Conservation (phyloP, 2,329 filamentous ascomycete species). For the Fusarium pseudoanthophilum region DNA sequence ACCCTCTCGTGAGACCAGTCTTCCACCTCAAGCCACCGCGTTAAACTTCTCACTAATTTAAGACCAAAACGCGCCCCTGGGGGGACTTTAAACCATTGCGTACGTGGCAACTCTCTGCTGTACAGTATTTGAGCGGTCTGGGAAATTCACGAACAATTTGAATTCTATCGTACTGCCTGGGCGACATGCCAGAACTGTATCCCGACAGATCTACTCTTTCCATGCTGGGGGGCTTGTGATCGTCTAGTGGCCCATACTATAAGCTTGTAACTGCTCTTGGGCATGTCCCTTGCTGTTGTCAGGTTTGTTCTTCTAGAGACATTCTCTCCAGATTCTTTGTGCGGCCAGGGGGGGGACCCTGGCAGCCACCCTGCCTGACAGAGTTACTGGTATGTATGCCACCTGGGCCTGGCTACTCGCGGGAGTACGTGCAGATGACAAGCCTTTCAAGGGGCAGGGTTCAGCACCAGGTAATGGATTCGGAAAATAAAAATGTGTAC, state of each 20-base stretch:
- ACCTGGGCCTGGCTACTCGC: constrained; percentile 22
- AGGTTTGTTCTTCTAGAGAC: constrained; percentile 29
- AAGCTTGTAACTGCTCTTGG: constrained; percentile 12
- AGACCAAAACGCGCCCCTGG: not conserved
- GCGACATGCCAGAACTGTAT: not conserved
- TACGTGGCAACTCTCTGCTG: not conserved
- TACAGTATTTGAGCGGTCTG: not conserved
- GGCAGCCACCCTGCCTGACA: constrained; percentile 7
- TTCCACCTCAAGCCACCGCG: not conserved
- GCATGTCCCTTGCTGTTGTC: constrained; percentile 11
- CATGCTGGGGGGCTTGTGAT: constrained; percentile 1
- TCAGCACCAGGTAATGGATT: not conserved
- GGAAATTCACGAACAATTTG: not conserved
- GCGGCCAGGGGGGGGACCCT: constrained; percentile 7
- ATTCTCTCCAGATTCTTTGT: constrained; percentile 31
- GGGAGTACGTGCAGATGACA: constrained; percentile 37
- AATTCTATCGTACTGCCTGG: not conserved
- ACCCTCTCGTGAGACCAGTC: not conserved
- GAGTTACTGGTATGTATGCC: constrained; percentile 11
- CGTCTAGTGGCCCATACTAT: constrained; percentile 19
- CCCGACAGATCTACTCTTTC: not conserved
- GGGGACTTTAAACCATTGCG: not conserved
- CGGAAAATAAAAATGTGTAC: not conserved
- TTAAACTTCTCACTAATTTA: not conserved
- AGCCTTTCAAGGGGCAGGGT: constrained; percentile 12